phyloP scores from a whole-genome alignment of 2,329 filamentous ascomycete genomes.

The Cercospora zeina region DNA sequence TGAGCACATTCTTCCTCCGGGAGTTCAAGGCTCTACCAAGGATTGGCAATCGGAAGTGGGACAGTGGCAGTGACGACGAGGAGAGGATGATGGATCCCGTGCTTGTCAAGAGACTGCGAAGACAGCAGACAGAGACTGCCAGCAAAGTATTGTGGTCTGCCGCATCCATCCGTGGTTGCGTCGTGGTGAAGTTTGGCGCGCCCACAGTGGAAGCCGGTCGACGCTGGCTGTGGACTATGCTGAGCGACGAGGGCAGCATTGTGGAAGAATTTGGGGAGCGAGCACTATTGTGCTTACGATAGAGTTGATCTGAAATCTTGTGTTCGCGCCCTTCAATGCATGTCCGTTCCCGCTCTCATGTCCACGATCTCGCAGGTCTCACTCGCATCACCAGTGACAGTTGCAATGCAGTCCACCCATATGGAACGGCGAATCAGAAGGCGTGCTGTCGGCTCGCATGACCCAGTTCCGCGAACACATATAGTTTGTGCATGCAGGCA shows the following conservation, averaged over 20 bases:
- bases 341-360: neutral
- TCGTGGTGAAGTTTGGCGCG: slow-evolving; percentile 88
- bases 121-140: slow-evolving; percentile 58
- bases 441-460: neutral
- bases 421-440: neutral
- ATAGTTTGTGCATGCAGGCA: slow-evolving; percentile 3
- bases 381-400: too few species aligned
- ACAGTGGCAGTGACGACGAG: slow-evolving; percentile 41
- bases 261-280: slow-evolving; percentile 73
- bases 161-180: slow-evolving; percentile 75
- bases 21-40: slow-evolving; percentile 78
- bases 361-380: too few species aligned
- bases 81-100: slow-evolving; percentile 48
- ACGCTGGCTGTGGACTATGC: slow-evolving; percentile 74
- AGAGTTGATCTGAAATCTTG: neutral
- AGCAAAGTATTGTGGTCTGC: slow-evolving; percentile 76
- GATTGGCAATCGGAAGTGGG: slow-evolving; percentile 79
- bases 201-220: slow-evolving; percentile 76
- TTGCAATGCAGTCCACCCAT: neutral
- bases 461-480: neutral
- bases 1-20: slow-evolving; percentile 72
- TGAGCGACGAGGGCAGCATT: slow-evolving; percentile 72
- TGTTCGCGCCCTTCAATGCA: neutral
- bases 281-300: slow-evolving; percentile 65
- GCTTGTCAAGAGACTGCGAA: slow-evolving; percentile 39